Percentiles rank a stretch among this genome's conserved stretches.
Evolutionary conservation across 2,329 filamentous ascomycete species (phyloP).

Genomic region (Phyllosticta paracitricarpa): DNA sequence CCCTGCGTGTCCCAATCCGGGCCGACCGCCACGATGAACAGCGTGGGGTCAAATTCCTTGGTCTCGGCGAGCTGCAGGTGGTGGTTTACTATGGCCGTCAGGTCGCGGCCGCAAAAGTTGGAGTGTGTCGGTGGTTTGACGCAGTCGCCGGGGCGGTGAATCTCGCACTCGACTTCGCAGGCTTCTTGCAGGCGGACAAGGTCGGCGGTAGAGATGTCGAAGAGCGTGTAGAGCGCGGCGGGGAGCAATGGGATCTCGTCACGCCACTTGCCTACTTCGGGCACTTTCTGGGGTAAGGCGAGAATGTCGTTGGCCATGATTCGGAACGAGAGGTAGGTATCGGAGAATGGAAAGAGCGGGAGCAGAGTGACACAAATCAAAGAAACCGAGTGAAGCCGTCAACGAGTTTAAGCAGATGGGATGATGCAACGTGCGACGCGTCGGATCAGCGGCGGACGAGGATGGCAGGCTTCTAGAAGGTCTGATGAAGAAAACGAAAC

Average conservation of each 20-base stretch:
- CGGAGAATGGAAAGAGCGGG: background rate
- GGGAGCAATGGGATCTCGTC: constrained; percentile 5
- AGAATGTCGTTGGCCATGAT: constrained; percentile 4
- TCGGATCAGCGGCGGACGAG: background rate
- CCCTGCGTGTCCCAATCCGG: background rate
- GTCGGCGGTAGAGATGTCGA: background rate
- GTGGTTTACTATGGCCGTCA: background rate
- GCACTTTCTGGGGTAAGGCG: constrained; percentile 5
- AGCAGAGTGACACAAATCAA: background rate
- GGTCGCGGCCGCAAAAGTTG: constrained; percentile 1
- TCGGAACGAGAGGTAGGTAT: background rate
- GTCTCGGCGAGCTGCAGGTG: constrained; percentile 4
- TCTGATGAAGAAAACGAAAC: background rate
- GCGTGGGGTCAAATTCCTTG: constrained; percentile 6
- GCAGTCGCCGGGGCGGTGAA: constrained; percentile 7
- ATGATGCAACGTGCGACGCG: no score
- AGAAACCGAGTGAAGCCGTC: background rate
- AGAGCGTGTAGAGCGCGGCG: constrained; percentile 7
- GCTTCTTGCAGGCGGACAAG: constrained; percentile 6
- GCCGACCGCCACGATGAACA: constrained; percentile 1
- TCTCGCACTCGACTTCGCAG: constrained; percentile 7
- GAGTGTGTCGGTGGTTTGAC: background rate
- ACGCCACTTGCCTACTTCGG: constrained; percentile 9
- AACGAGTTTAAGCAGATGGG: no score
- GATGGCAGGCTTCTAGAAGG: background rate